Conservation (phyloP, 2,329 filamentous ascomycete genomes). For the Botrytis medusae region DNA sequence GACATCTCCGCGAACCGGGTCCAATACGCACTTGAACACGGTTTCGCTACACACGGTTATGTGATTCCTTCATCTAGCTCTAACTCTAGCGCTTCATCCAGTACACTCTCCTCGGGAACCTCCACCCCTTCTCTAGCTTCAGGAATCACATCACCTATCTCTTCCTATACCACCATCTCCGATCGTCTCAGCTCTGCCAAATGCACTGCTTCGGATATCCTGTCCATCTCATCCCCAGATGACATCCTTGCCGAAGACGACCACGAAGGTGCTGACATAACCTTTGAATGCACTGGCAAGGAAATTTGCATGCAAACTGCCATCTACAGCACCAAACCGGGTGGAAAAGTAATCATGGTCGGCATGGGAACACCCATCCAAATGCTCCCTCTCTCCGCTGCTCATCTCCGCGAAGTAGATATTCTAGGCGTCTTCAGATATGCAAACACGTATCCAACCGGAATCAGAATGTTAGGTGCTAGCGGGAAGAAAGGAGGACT, state of each 20-base stretch:
- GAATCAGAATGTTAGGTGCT: slow-evolving; percentile 61
- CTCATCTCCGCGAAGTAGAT: slow-evolving; percentile 73
- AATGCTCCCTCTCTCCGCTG: slow-evolving; percentile 70
- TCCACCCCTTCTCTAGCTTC: background rate
- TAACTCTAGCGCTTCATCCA: slow-evolving; percentile 48
- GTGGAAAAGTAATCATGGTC: slow-evolving; percentile 72
- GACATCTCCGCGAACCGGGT: slow-evolving; percentile 62
- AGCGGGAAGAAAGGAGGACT: slow-evolving; percentile 41
- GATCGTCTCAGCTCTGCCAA: slow-evolving; percentile 53
- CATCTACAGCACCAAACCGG: slow-evolving; percentile 69
- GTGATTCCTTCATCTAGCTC: slow-evolving; percentile 51
- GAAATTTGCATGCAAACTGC: slow-evolving; percentile 72
- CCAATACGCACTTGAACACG: slow-evolving; percentile 56
- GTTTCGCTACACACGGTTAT: slow-evolving; percentile 60
- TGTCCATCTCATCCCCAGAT: slow-evolving; percentile 41
- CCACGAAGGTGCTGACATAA: slow-evolving; percentile 60
- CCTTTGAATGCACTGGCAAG: slow-evolving; percentile 77
- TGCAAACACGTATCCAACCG: slow-evolving; percentile 71
- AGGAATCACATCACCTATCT: slow-evolving; percentile 41
- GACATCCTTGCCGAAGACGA: slow-evolving; percentile 43
- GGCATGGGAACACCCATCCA: slow-evolving; percentile 79
- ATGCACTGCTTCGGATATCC: slow-evolving; percentile 50
- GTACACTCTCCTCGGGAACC: slow-evolving; percentile 17
- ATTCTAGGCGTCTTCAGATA: slow-evolving; percentile 78
- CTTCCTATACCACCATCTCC: slow-evolving; percentile 44